Percentiles rank a stretch among this genome's conserved stretches.
These are phyloP conservation scores for Suhomyces chickasaworum DNA, from an alignment of 1,139 yeast genomes.

Conservation along the genomic window DNA sequence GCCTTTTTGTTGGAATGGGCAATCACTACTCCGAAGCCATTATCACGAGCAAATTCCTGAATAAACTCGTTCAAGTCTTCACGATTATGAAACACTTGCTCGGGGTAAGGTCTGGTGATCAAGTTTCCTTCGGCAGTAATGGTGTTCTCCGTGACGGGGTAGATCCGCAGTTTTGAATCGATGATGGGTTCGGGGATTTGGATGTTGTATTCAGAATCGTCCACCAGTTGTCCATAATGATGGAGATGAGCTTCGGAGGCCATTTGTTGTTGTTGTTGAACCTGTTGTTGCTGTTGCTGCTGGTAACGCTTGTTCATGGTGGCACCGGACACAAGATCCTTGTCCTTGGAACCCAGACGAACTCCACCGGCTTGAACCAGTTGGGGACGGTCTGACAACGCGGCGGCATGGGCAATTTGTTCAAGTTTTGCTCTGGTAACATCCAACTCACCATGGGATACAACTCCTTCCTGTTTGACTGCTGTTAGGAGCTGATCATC, in stretches of 20 bases:
- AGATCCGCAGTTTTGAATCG: slow-evolving; percentile 47
- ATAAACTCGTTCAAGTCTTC: slow-evolving; percentile 57
- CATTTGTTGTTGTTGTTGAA: slow-evolving; percentile 21
- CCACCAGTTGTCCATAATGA: slow-evolving; percentile 26
- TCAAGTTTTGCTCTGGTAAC: slow-evolving; percentile 36
- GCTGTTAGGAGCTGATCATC: slow-evolving; percentile 49
- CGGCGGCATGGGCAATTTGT: slow-evolving; percentile 35
- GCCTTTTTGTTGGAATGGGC: slow-evolving; percentile 63
- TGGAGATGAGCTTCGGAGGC: slow-evolving; percentile 25
- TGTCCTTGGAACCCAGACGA: slow-evolving; percentile 2
- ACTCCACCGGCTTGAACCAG: slow-evolving; percentile 4
- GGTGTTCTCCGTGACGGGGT: slow-evolving; percentile 50
- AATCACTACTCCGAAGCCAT: slow-evolving; percentile 61
- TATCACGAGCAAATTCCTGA: slow-evolving; percentile 57
- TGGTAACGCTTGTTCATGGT: slow-evolving; percentile 19
- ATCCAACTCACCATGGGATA: slow-evolving; percentile 30
- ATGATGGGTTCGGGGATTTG: slow-evolving; percentile 53
- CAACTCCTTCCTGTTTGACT: slow-evolving; percentile 37
- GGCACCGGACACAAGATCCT: slow-evolving; percentile 3
- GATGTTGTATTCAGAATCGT: slow-evolving; percentile 48
- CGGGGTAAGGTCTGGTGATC: slow-evolving; percentile 58
- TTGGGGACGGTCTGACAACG: slow-evolving; percentile 15
- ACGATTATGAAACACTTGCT: slow-evolving; percentile 52
- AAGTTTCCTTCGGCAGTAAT: slow-evolving; percentile 53
- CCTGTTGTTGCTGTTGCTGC: slow-evolving; percentile 21